Evolutionary conservation across 495 filamentous ascomycete genomes (phyloP), one percentile per base, ranked within the genome.

Genomic region (Trichoderma gamsii): DNA sequence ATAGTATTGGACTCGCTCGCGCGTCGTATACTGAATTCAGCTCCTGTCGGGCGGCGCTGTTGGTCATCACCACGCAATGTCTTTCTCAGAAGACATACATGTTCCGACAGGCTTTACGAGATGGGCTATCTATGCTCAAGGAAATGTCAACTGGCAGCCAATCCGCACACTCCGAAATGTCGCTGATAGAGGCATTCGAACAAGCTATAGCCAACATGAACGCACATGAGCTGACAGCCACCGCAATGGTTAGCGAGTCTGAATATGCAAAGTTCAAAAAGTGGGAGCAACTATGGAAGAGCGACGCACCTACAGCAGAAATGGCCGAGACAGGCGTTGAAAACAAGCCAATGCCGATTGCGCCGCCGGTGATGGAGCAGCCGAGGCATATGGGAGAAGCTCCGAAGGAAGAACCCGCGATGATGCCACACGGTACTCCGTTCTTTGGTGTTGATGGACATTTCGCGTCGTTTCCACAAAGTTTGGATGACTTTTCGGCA

Each of bases 261-360:
- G 81, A 79, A 23, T 84, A 84, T 59, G 81, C 82, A 66, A 75
- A 78, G 1, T 84, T 84, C 73, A 84, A 84, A 56, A 82, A 79
- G 29, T 84, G 81, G 81, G 80, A 83, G 63, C 81, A 81, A 79
- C 77, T 83, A 8, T 84, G 81, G 81, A 82, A 83, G 67, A 79
- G 79, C 9, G 81, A 61, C 13, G 9, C 56, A 23, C 27, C 56
- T 7, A 13, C 9, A 13, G 11, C 56, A 5, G 56, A 61, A 18
- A 12, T 21, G n/a, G 25, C 12, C 0, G 56, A 32, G 12, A 25
- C 27, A 61, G n/a, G 25, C 9, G 25, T 7, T 29, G 23, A 61
- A 9, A 25, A 13, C 56, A 61, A 61, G 9, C 56, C 27, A 29
- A 25, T 4, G 25, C 56, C 56, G n/a, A 61, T 32, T 23, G 56